Base-by-base conservation (phyloP, 768 basidiomycete genomes). In the Tulasnella sp. region DNA sequence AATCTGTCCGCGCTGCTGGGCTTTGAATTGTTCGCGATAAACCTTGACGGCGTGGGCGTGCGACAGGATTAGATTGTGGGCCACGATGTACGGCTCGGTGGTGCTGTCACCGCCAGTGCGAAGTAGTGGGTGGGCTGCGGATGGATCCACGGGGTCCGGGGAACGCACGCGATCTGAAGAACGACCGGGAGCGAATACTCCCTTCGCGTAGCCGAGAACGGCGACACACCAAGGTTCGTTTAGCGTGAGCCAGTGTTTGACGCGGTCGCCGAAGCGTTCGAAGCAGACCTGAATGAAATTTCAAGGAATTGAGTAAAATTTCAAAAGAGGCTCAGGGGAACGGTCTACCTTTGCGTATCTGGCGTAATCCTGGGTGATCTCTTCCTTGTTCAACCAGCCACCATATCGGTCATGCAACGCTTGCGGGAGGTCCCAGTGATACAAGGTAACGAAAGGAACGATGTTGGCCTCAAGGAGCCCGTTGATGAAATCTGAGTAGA, bases 381-480 rank as follows among this genome's bases (percentile, higher is more conserved):
- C 81, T 47, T 81, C 78, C 68, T 82, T 83, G 73, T 83, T 82
- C 51, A 86, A 69, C 85, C 85, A 89, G 4, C 86, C 86, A 1
- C 79, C 79, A 68, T 88, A 88, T 58, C 81, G 76, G 62, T 87
- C 82, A 58, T 86, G 80, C 41, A 91, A 77, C 21, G 72, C 81
- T 67, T 85, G 83, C 9, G 87, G 87, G 9, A 88, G 77, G 67
- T 88, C 86, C 87, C 86, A 88, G 68, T 84, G 85, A 67, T 85
- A 84, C 34, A 86, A 70, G 0, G 83, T 86, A 54, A 84, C 80
- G 64, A 86, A 86, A 7, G 84, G 84, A 1, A 74, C 77, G 66
- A 88, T 86, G 3, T 79, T 82, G 51, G 79, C 72, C 41, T 75
- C 77, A 19, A 87, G 71, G 26, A 87, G 72, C 49, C 74, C 81